These are phyloP conservation scores for Albophoma yamanashiensis DNA, from an alignment of 2,329 filamentous ascomycete species.

Conservation along the genomic window DNA sequence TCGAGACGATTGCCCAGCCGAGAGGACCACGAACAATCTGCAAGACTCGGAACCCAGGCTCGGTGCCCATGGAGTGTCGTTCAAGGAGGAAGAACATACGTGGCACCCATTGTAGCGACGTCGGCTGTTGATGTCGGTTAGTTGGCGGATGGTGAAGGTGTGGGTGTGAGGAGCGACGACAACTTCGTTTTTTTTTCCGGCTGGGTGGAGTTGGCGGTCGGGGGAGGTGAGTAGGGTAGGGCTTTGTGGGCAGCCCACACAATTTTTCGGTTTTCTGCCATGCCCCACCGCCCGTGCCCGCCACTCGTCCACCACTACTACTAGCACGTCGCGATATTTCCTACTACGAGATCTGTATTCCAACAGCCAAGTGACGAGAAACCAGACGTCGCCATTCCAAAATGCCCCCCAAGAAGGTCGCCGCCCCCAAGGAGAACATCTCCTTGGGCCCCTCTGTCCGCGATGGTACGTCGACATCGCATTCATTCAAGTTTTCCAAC, in stretches of 20 bases:
- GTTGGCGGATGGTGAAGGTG: conserved; percentile 21
- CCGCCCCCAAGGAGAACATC: conserved; percentile 91
- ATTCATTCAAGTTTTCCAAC: neutral
- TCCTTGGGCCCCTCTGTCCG: conserved; percentile 93
- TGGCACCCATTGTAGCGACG: conserved; percentile 33
- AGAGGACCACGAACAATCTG: conserved; percentile 77
- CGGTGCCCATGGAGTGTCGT: conserved; percentile 20
- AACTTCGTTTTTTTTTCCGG: conserved; percentile 7
- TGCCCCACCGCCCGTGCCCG: conserved; percentile 21
- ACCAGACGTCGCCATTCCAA: conserved; percentile 35
- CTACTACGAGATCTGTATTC: conserved; percentile 16
- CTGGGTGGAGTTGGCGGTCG: neutral
- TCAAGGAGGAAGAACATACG: conserved; percentile 41
- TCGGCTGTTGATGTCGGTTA: conserved; percentile 27
- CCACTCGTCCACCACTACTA: conserved; percentile 15
- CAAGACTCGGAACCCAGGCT: conserved; percentile 40
- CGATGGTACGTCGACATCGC: conserved; percentile 56
- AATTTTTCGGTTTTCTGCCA: conserved; percentile 21
- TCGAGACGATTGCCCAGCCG: conserved; percentile 50
- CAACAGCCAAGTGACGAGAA: conserved; percentile 23
- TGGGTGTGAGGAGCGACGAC: conserved; percentile 4
- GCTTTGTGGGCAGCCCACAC: conserved; percentile 15
- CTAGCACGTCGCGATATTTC: conserved; percentile 12
- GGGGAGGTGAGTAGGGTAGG: conserved; percentile 19
- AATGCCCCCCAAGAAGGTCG: conserved; percentile 93